Evolutionary conservation across 805 yeast species (phyloP), one percentile per base, ranked within the genome.

Genomic region (Spencermartinsiella europaea): DNA sequence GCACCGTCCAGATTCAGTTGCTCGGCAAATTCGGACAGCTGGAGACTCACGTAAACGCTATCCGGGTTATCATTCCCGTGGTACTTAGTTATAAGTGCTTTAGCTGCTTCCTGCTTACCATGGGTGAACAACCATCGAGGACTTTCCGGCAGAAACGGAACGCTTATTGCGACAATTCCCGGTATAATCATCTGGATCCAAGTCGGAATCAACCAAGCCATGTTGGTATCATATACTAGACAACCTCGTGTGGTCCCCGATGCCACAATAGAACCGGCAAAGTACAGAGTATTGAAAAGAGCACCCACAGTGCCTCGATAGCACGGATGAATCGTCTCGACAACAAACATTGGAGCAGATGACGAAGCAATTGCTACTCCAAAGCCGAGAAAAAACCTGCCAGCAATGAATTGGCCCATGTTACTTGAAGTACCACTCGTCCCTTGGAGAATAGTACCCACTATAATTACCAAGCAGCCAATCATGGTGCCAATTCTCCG

Each of bases 251-350:
- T n/a, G 5, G 31, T 33, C 3, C 31, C 42, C 8, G 25, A 40
- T 3, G 47, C 25, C 10, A 39, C 37, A 21, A 44, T 34, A 21
- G 33, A 21, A 10, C 25, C 25, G 40, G 80, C 81, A 34, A 74
- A 54, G 16, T 35, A 34, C 34, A 28, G 34, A 16, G 17, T 12
- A 19, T 20, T 22, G 34, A 28, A 38, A 22, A 39, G 34, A 5
- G 21, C 5, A 12, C 47, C 47, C 21, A 39, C n/a, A 12, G 21
- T 28, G 19, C 47, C 47, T 28, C 49, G 41, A 34, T 41, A 36
- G n/a, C 31, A 20, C 34, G 48, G 48, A 27, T 44, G 48, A 15
- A 48, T 16, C 28, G 44, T n/a, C 21, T 47, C 45, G n/a, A 44
- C 48, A 21, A 42, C 41, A 21, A 35, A 46, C 42, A 28, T 37